Base-by-base conservation (phyloP, 176 grass and related monocot species). In the Oryza coarctata region DNA sequence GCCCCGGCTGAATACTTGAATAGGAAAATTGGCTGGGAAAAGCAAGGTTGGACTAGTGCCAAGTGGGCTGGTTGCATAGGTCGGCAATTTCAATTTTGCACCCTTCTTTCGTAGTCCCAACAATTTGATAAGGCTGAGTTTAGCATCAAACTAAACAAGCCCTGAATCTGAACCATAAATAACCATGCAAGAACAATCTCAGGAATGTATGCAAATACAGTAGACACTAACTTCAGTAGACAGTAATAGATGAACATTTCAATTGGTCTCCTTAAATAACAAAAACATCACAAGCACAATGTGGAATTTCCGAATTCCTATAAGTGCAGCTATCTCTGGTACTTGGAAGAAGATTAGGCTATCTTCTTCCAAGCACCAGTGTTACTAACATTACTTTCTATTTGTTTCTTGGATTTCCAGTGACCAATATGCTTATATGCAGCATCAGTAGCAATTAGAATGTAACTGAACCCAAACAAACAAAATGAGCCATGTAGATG, bases 251-350 rank as follows among this genome's bases (percentile, higher is more conserved):
- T 22, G 38, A n/a, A 41, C 43, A 76, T 76, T 32, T 30, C 63
- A 76, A 26, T 25, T 68, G 63, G 27, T 43, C 17, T 77, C 34
- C 49, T 69, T 26, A 43, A 23, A 11, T 45, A 25, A 68, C 27
- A 55, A 80, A 75, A 30, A 33, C 36, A 72, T 60, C 26, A 73
- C 68, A 45, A 63, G 36, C 70, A 32, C 69, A 73, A 25, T 30
- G 9, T 41, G 18, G 15, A 65, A 35, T 20, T 49, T 22, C 64
- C 55, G 50, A 57, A 23, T 65, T 29, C 18, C 22, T 49, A 1
- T 15, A 34, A 34, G 1, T 7, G 13, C 40, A 0, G 13, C 3
- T 63, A 17, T n/a, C n/a, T n/a, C n/a, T n/a, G n/a, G n/a, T n/a
- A n/a, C n/a, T n/a, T n/a, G n/a, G n/a, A n/a, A n/a, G n/a, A n/a